A percentile compares a stretch with the other conserved stretches of the same genome.
These are phyloP conservation scores for Globisporangium okanoganense DNA, from an alignment of 352 stramenopile species.

Conservation along the genomic window DNA sequence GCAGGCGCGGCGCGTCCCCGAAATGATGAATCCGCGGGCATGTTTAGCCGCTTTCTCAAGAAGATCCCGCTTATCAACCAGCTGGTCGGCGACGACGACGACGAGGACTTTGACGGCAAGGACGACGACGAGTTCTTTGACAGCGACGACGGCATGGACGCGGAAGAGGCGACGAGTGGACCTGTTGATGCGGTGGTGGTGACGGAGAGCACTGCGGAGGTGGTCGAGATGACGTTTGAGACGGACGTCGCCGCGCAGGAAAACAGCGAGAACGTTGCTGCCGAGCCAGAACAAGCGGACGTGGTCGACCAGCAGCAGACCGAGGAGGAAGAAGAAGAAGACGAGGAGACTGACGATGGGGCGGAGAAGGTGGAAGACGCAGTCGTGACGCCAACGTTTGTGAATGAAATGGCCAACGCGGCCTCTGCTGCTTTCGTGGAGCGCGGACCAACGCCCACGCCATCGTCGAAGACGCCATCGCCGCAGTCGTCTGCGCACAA, in stretches of 20 bases:
- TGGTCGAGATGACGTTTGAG: conserved; percentile 22
- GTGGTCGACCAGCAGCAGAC: conserved; percentile 8
- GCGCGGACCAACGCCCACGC: neutral
- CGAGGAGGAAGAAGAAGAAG: neutral
- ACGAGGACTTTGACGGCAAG: conserved; percentile 17
- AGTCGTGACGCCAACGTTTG: neutral
- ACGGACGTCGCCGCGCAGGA: conserved; percentile 2
- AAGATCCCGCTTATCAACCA: conserved; percentile 65
- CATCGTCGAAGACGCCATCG: conserved; percentile 8
- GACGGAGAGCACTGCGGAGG: conserved; percentile 12
- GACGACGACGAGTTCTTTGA: conserved; percentile 9
- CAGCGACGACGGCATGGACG: conserved; percentile 15
- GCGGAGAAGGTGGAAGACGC: neutral
- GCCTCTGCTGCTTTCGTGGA: neutral
- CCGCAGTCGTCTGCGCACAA: neutral
- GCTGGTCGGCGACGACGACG: conserved; percentile 36
- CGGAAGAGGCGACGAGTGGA: conserved; percentile 22
- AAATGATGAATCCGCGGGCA: conserved; percentile 17
- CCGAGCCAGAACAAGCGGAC: conserved; percentile 12
- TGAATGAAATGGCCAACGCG: neutral
- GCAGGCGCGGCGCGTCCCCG: conserved; percentile 7
- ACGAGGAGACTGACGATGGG: neutral
- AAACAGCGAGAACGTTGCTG: neutral
- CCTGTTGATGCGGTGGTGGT: conserved; percentile 11
- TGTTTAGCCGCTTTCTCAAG: conserved; percentile 61